Base-by-base conservation (phyloP, 169 alveolate species). In the Plasmodium adleri region DNA sequence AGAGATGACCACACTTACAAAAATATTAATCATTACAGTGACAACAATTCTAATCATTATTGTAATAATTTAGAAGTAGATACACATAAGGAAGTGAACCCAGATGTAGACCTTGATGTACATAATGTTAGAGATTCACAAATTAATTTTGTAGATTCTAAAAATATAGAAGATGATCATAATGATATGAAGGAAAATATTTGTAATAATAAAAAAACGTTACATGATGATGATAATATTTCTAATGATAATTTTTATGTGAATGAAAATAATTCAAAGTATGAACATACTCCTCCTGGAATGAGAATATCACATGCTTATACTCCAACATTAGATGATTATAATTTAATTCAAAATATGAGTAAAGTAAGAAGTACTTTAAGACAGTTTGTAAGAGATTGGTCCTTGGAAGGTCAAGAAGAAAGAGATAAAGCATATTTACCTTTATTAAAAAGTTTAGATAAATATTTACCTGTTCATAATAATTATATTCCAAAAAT, bases 351-450 rank as follows among this genome's bases (percentile, higher is more conserved):
- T 1, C 89, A 76, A 22, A 76, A 76, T 43, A 76, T 76, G 76
- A 64, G 89, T 32, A 76, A 97, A 92, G 97, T 96, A 32, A 92
- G 99, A 75, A 95, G 98, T 43, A 97, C 99, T 43, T 91, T 98
- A 85, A 91, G 99, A 74, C 98, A 98, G 94, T 97, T 98, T 88
- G 98, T 96, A 17, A 93, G 99, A 64, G 99, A 98, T 90, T 98
- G 99, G 99, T 94, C 98, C 13, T 92, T 76, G 3, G 98, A 97
- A 85, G 99, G 99, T 1, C 88, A 91, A 56, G 73, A 66, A 32
- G 99, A 99, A 94, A 93, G 99, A 85, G 98, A 97, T 26, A 93
- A 92, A 75, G 96, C 99, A 54, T 98, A 96, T 88, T 95, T 90
- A 39, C 99, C 99, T 39, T 94, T 98, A 32, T 88, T 98, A 71